These are phyloP conservation scores for Inosperma sp. DNA, from an alignment of 768 basidiomycete genomes.

Conservation along the genomic window DNA sequence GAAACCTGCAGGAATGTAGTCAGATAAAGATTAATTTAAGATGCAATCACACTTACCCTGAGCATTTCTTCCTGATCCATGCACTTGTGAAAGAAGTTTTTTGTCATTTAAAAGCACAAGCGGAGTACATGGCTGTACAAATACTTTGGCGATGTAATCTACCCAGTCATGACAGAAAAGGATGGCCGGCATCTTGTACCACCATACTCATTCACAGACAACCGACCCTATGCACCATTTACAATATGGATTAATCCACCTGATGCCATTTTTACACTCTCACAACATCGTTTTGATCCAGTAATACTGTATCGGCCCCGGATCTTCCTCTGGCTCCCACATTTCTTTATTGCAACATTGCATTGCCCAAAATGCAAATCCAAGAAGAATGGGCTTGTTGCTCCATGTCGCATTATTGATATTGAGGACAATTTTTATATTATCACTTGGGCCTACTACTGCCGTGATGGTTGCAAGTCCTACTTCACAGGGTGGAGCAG, in stretches of 20 bases:
- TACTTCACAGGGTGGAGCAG: slow-evolving; percentile 18
- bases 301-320: slow-evolving; percentile 13
- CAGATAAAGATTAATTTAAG: too few relatives aligned
- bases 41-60: too few relatives aligned
- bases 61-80: too few relatives aligned
- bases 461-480: slow-evolving; percentile 15
- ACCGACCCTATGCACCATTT: neutral
- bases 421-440: slow-evolving; percentile 19
- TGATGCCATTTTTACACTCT: neutral
- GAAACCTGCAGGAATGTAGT: too few relatives aligned
- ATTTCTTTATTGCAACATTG: slow-evolving; percentile 16
- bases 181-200: neutral
- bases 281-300: slow-evolving; percentile 12
- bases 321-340: slow-evolving; percentile 21
- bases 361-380: slow-evolving; percentile 10
- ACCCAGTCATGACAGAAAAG: neutral
- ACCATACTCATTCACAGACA: neutral
- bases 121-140: slow-evolving; percentile 5
- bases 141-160: slow-evolving; percentile 1
- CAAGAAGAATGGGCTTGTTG: slow-evolving; percentile 16
- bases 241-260: slow-evolving; percentile 7
- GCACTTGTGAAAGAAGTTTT: too few relatives aligned
- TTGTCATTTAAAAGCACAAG: too few relatives aligned
- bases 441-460: slow-evolving; percentile 24
- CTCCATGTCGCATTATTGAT: slow-evolving; percentile 18